Evolutionary conservation across 1,284 basidiomycete genomes (phyloP), one percentile per base, ranked within the genome.

Genomic region (Butyriboletus pseudospeciosus): DNA sequence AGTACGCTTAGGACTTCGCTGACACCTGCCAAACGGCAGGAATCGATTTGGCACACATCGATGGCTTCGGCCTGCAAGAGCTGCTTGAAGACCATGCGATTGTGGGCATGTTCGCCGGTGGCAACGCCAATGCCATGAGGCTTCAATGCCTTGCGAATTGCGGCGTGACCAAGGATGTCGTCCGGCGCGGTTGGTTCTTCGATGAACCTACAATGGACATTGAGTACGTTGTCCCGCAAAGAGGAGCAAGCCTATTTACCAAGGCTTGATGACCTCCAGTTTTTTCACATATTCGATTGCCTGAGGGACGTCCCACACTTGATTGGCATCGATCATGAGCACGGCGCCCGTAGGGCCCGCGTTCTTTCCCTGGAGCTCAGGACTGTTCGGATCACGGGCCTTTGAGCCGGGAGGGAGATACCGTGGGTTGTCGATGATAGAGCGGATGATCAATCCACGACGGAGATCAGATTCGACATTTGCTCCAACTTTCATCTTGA

Each of bases 71-170:
- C 90, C 70, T 96, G 94, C 13, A 98, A 78, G 16, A 98, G 80
- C 71, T 98, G 94, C 76, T 98, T 98, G 82, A 98, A 98, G n/a
- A 92, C 82, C 82, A 97, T 95, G 56, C 92, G 83, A 73, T 96
- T 97, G 73, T 96, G 94, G 4, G 92, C 93, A 68, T 98, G 94
- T 73, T 98, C 94, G 49, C 94, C 95, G 0, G 94, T 98, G 2
- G 95, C 94, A 45, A 98, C 95, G 49, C 93, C 92, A 60, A 98
- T 94, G 2, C 87, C 87, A 67, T 89, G 74, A 13, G 88, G 89
- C 69, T 88, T 88, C 57, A 96, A 79, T 4, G 82, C 89, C 61
- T 82, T 85, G 58, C 92, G 87, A 56, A 93, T 86, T 5, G 87
- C 78, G 37, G 91, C 91, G 61, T 94, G 92, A 1, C 92, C 90